A percentile compares a stretch with the other conserved stretches of the same genome.
Conservation (phyloP, 2,329 filamentous ascomycete genomes). For the Pseudogymnoascus verrucosus region DNA sequence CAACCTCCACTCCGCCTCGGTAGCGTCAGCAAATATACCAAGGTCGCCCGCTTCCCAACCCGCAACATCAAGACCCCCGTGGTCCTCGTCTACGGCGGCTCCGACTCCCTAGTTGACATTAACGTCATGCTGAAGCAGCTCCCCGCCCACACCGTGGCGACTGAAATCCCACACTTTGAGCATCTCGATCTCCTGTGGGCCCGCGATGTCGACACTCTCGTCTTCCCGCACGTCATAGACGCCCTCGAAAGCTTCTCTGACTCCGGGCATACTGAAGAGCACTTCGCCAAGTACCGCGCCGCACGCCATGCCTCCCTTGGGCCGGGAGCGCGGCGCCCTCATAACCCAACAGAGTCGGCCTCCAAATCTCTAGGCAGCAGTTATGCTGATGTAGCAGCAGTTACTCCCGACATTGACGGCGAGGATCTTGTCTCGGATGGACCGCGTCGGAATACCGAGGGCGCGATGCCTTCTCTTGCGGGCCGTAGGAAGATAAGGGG, state of each 20-base stretch:
- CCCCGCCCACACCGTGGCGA: constrained; percentile 75
- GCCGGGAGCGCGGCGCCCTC: constrained; percentile 13
- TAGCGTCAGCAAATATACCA: constrained; percentile 76
- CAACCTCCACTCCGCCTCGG: constrained; percentile 66
- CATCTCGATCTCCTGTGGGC: constrained; percentile 97
- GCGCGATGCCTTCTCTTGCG: background rate
- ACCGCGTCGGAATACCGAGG: background rate
- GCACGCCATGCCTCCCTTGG: constrained; percentile 23
- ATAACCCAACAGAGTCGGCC: background rate
- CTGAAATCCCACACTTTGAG: constrained; percentile 85
- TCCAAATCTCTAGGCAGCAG: constrained; percentile 1
- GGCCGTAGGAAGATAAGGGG: background rate
- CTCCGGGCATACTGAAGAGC: constrained; percentile 49
- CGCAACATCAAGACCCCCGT: constrained; percentile 95
- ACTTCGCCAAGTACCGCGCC: constrained; percentile 47
- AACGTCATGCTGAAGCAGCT: constrained; percentile 84
- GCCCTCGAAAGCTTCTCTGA: constrained; percentile 67
- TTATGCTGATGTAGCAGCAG: background rate
- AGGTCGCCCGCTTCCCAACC: constrained; percentile 92
- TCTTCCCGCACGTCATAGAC: constrained; percentile 87
- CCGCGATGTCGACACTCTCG: constrained; percentile 69
- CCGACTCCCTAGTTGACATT: constrained; percentile 90
- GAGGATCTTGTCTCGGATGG: background rate
- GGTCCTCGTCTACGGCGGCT: constrained; percentile 86
- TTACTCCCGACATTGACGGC: background rate